Evolutionary conservation across 2,329 filamentous ascomycete species (phyloP).

Genomic region (Penicillium freii): DNA sequence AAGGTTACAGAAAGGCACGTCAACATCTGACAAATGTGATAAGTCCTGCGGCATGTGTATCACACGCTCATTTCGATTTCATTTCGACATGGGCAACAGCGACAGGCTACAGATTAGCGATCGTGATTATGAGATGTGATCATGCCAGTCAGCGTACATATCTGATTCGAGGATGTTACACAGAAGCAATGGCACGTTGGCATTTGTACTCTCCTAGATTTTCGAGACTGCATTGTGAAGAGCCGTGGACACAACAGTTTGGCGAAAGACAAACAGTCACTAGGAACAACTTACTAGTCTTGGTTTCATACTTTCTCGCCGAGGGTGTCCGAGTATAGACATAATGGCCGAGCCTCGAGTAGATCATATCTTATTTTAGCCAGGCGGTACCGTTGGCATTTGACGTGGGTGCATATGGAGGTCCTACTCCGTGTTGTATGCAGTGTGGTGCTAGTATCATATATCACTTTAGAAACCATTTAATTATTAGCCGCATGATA

Average conservation of each 20-base stretch:
- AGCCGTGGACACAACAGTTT: not conserved
- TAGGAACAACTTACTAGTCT: not conserved
- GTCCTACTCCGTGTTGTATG: not conserved
- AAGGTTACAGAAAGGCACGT: not conserved
- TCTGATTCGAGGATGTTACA: not conserved
- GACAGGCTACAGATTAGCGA: not conserved
- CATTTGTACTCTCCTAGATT: not conserved
- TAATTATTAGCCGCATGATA: not conserved
- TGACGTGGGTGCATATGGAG: not conserved
- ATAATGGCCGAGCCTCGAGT: not conserved
- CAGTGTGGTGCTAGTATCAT: not conserved
- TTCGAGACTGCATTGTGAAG: not conserved
- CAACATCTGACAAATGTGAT: not conserved
- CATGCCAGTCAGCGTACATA: not conserved
- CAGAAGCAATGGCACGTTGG: not conserved
- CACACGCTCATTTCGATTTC: not conserved
- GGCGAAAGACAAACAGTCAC: not conserved
- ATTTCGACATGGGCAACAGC: not conserved
- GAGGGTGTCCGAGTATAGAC: not conserved
- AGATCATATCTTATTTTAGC: not conserved
- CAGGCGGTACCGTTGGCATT: not conserved
- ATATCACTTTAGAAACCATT: not conserved
- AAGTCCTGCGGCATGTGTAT: not conserved
- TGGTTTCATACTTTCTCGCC: not conserved
- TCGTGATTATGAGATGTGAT: constrained; percentile 2